Base-by-base conservation (phyloP, 805 yeast genomes). In the Candida easanensis region DNA sequence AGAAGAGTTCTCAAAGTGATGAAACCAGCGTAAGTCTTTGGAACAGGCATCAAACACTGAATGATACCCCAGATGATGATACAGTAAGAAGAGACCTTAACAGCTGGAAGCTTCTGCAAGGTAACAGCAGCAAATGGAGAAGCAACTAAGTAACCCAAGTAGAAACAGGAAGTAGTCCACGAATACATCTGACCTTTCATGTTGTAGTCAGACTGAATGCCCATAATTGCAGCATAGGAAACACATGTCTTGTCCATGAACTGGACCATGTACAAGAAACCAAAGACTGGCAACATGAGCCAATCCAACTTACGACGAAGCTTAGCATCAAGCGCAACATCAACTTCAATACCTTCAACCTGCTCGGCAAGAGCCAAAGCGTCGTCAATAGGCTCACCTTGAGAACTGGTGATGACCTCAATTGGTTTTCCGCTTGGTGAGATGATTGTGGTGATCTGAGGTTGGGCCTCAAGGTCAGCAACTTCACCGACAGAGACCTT, bases 121-220 rank as follows among this genome's bases (percentile, higher is more conserved):
- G 70, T 34, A 17, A 61, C 53, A 16, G 68, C 59, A 1, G 74
- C 68, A 3, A 37, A 33, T 11, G 79, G 75, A 40, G 71, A 65
- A 45, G 75, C 79, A 44, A 74, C 77, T 28, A 79, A 53, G 52
- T 77, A 80, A 1, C 85, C 85, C 21, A 80, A 49, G 52, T 75
- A 76, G 51, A 76, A 76, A 16, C 69, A 63, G 2, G 79, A 65
- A n/a, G 77, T 69, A 9, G 68, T 48, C 77, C 81, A 70, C 43
- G 70, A 49, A 54, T 73, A 65, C 62, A 49, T 51, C 33, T 52
- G 63, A 42, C 73, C 77, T 38, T 45, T 48, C 74, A 74, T 74
- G 46, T 61, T 59, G 45, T 61, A 59, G 42, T 64, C 76, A 5
- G 50, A 57, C 38, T 55, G 59, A 38, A 69, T 61, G 39, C 74